Conservation (phyloP, 148 eudicot species). For the Gaultheria prostrata region DNA sequence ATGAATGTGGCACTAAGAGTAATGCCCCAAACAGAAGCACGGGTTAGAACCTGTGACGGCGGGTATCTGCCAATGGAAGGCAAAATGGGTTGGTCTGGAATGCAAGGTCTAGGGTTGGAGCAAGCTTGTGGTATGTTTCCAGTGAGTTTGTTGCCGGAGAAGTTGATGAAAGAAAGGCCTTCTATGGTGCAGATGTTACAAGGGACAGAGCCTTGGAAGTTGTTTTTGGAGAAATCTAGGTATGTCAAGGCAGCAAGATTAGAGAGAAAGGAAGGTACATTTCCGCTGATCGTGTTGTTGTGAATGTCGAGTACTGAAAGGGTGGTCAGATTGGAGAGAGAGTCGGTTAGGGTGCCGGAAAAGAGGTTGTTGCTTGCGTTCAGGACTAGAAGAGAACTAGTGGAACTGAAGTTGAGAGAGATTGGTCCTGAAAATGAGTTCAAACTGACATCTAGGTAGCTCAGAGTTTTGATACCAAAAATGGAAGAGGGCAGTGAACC, state of each 20-base stretch:
- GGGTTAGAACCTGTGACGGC: slow-evolving; percentile 32
- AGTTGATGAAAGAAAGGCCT: slow-evolving; percentile 56
- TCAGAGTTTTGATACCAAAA: slow-evolving; percentile 48
- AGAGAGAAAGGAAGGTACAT: slow-evolving; percentile 54
- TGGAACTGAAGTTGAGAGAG: slow-evolving; percentile 34
- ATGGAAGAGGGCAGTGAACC: slow-evolving; percentile 64
- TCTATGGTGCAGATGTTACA: slow-evolving; percentile 56
- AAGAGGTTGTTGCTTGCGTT: slow-evolving; percentile 77
- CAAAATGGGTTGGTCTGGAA: slow-evolving; percentile 19
- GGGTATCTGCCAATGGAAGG: slow-evolving; percentile 20
- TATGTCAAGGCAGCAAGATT: slow-evolving; percentile 72
- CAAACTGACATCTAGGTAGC: slow-evolving; percentile 61
- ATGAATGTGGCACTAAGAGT: slow-evolving; percentile 37
- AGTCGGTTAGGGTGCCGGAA: slow-evolving; percentile 53
- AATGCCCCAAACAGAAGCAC: slow-evolving; percentile 52
- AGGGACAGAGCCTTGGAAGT: slow-evolving; percentile 52
- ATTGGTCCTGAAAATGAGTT: slow-evolving; percentile 65
- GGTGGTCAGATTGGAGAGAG: slow-evolving; percentile 57
- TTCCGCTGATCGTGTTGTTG: slow-evolving; percentile 58
- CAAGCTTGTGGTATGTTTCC: slow-evolving; percentile 62
- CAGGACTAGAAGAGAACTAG: slow-evolving; percentile 55
- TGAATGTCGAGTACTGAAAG: slow-evolving; percentile 82
- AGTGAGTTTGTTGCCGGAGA: slow-evolving; percentile 59
- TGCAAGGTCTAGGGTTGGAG: slow-evolving; percentile 32
- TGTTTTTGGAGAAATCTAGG: slow-evolving; percentile 73